phyloP scores from a whole-genome alignment of 306 rosid species.

The Pachyrhizus erosus region DNA sequence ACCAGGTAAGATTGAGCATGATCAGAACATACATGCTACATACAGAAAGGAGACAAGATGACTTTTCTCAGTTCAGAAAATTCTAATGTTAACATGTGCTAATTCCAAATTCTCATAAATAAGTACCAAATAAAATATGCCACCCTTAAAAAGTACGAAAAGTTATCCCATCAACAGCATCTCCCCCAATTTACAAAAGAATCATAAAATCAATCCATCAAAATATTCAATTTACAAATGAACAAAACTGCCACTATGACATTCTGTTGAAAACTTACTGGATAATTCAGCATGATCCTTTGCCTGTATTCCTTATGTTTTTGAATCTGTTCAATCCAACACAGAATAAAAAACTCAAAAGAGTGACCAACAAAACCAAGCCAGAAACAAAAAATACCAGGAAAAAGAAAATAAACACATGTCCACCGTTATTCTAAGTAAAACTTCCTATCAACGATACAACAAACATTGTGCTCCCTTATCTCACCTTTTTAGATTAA shows the following conservation, averaged over 20 bases:
- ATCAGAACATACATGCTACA: constrained; percentile 23
- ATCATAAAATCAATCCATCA: constrained; percentile 33
- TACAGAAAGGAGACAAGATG: constrained; percentile 32
- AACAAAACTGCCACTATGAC: constrained; percentile 4
- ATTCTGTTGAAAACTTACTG: constrained; percentile 54
- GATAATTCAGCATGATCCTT: constrained; percentile 69
- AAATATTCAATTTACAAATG: not conserved
- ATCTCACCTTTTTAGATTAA: not conserved
- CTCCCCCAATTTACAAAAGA: constrained; percentile 18
- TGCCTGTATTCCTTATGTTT: constrained; percentile 82
- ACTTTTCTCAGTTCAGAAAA: constrained; percentile 12
- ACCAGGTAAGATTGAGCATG: constrained; percentile 16
- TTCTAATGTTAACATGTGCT: constrained; percentile 16
- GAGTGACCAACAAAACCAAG: not conserved
- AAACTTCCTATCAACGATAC: not conserved
- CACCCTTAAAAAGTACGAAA: constrained; percentile 8
- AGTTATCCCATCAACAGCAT: constrained; percentile 30
- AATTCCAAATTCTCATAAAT: constrained; percentile 19
- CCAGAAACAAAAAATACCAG: not conserved
- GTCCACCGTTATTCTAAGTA: not conserved
- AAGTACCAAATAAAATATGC: constrained; percentile 21
- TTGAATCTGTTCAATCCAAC: constrained; percentile 66
- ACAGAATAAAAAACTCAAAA: constrained; percentile 24
- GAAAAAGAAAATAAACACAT: constrained; percentile 1
- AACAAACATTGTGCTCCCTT: not conserved